phyloP scores from a whole-genome alignment of 2,329 filamentous ascomycete species.

The Fusarium nelsonii region DNA sequence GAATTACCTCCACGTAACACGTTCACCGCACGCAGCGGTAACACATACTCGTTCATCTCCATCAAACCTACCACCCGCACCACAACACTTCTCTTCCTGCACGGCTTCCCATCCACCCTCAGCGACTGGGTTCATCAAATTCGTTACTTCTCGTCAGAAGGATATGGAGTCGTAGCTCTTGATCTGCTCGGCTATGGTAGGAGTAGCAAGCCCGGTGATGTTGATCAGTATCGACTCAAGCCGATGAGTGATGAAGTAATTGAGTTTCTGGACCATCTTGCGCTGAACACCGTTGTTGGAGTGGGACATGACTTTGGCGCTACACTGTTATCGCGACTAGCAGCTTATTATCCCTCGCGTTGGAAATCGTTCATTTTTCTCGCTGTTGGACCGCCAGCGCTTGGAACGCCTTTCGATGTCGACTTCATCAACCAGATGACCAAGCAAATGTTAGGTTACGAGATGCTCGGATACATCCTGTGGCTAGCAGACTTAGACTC shows the following conservation, averaged over 20 bases:
- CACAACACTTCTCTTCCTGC: conserved; percentile 60
- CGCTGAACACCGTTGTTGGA: conserved; percentile 58
- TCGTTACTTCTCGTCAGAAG: conserved; percentile 49
- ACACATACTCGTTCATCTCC: conserved; percentile 51
- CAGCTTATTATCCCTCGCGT: conserved; percentile 44
- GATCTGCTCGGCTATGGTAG: conserved; percentile 58
- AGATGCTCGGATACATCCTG: conserved; percentile 51
- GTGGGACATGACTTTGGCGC: conserved; percentile 55
- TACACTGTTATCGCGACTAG: conserved; percentile 49
- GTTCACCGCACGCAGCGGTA: conserved; percentile 37
- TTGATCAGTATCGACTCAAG: conserved; percentile 49
- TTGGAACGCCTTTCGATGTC: conserved; percentile 49
- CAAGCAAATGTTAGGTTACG: conserved; percentile 46
- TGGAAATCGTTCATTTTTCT: conserved; percentile 47
- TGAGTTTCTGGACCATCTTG: conserved; percentile 50
- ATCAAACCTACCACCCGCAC: conserved; percentile 32
- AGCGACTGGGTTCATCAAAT: conserved; percentile 60
- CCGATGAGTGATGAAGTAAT: conserved; percentile 51
- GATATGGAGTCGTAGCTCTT: conserved; percentile 58
- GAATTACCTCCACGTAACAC: conserved; percentile 6
- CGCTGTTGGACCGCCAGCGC: conserved; percentile 48
- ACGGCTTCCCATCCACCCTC: conserved; percentile 62
- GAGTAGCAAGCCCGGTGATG: conserved; percentile 51
- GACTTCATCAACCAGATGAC: conserved; percentile 52
- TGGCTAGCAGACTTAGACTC: conserved; percentile 43